Conservation (phyloP, 2,329 filamentous ascomycete species). For the Onygenales sp. region DNA sequence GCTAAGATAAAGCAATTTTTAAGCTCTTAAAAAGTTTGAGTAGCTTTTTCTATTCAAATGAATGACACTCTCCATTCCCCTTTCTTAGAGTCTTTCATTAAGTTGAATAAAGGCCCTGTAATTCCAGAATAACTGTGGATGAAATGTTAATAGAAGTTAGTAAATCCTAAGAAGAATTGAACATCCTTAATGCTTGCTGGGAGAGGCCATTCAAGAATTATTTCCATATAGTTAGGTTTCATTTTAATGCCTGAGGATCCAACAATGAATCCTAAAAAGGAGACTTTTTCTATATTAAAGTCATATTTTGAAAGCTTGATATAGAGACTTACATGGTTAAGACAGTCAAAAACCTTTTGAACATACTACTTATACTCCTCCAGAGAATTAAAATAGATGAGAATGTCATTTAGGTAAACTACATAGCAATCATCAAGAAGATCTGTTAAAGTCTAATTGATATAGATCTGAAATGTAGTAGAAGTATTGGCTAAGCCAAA, state of each 20-base stretch:
- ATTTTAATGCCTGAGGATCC: constrained; percentile 9
- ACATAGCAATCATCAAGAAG: neutral
- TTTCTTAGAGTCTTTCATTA: constrained; percentile 9
- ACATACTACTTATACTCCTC: too few relatives aligned
- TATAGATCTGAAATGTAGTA: neutral
- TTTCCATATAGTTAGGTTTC: constrained; percentile 11
- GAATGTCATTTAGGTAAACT: neutral
- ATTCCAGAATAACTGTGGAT: constrained; percentile 16
- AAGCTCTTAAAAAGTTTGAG: constrained; percentile 7
- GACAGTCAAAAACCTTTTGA: too few relatives aligned
- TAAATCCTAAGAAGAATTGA: constrained; percentile 22
- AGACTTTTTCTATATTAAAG: too few relatives aligned
- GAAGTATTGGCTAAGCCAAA: neutral
- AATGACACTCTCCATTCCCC: neutral
- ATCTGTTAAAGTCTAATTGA: neutral
- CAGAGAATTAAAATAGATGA: too few relatives aligned
- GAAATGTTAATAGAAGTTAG: constrained; percentile 9
- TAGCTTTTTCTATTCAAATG: constrained; percentile 6
- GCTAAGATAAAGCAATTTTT: constrained; percentile 12
- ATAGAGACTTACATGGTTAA: too few relatives aligned
- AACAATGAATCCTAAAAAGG: neutral
- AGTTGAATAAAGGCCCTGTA: constrained; percentile 8
- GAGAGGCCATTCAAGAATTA: constrained; percentile 14
- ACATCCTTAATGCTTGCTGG: constrained; percentile 15
- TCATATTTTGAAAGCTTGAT: too few relatives aligned